These are phyloP conservation scores for Tolypocladium tropicale DNA, from an alignment of 2,329 filamentous ascomycete species.

Conservation along the genomic window DNA sequence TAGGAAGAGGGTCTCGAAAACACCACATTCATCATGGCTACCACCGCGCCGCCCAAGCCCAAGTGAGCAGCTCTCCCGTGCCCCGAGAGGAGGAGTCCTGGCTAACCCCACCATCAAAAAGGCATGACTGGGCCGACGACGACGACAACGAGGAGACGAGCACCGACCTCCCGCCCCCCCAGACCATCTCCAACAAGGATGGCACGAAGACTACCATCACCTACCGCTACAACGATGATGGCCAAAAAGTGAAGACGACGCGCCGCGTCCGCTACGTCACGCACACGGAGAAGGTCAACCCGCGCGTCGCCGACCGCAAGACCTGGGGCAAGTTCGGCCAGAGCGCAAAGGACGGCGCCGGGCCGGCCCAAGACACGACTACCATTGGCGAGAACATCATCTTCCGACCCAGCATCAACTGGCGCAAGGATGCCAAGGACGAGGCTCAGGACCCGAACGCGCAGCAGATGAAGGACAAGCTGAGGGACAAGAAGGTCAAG, in stretches of 20 bases:
- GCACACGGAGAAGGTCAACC: conserved; percentile 90
- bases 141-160: conserved; percentile 72
- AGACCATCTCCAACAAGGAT: conserved; percentile 94
- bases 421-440: conserved; percentile 81
- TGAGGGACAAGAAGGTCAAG: conserved; percentile 99
- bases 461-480: conserved; percentile 65
- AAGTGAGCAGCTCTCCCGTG: conserved; percentile 20
- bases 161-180: conserved; percentile 66
- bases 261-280: conserved; percentile 89
- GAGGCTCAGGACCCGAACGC: conserved; percentile 66
- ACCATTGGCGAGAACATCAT: conserved; percentile 96
- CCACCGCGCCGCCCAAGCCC: conserved; percentile 27
- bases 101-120: conserved; percentile 31
- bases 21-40: conserved; percentile 23
- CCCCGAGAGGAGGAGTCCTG: conserved; percentile 3
- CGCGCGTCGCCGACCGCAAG: conserved; percentile 89
- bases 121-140: conserved; percentile 89
- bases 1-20: not conserved
- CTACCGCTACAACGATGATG: conserved; percentile 82
- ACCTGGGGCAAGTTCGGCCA: conserved; percentile 87
- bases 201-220: conserved; percentile 93
- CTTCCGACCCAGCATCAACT: conserved; percentile 87
- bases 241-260: conserved; percentile 94
- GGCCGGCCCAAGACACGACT: conserved; percentile 82
- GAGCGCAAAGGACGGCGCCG: conserved; percentile 73